These are phyloP conservation scores for Diaporthe amygdali DNA, from an alignment of 2,329 filamentous ascomycete species.

Conservation along the genomic window DNA sequence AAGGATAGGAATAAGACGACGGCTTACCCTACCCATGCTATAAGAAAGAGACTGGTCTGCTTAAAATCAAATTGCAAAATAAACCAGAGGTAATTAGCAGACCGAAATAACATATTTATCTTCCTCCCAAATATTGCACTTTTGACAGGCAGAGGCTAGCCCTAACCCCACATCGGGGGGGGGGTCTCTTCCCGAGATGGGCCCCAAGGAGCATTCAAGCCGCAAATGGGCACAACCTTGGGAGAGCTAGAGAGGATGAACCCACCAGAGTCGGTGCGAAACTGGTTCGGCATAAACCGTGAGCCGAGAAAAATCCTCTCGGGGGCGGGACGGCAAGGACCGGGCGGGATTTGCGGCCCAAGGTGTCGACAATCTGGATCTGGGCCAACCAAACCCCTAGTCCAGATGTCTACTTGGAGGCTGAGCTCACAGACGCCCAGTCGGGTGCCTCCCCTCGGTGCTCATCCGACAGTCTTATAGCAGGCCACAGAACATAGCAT, in stretches of 20 bases:
- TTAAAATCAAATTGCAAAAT: too few species aligned
- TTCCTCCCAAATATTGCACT: too few species aligned
- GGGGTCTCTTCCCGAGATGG: too few species aligned
- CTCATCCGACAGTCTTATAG: neutral
- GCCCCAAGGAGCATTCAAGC: neutral
- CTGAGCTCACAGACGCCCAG: neutral
- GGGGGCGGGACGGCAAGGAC: neutral
- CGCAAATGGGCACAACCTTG: neutral
- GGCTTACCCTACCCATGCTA: neutral
- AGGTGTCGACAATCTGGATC: neutral
- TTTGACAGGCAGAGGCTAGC: too few species aligned
- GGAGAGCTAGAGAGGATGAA: neutral
- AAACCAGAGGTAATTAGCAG: too few species aligned
- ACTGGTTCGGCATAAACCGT: conserved; percentile 3
- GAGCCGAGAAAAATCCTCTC: neutral
- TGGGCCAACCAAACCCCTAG: neutral
- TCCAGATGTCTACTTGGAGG: neutral
- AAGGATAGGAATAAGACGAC: neutral
- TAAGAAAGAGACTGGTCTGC: too few species aligned
- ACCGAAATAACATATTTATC: too few species aligned
- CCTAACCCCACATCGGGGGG: neutral
- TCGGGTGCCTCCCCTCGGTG: neutral
- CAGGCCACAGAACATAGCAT: neutral
- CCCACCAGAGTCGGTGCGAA: neutral
- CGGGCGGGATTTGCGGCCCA: neutral